Evolutionary conservation across 352 stramenopile species (phyloP).

Genomic region (Pythium aristosporum): DNA sequence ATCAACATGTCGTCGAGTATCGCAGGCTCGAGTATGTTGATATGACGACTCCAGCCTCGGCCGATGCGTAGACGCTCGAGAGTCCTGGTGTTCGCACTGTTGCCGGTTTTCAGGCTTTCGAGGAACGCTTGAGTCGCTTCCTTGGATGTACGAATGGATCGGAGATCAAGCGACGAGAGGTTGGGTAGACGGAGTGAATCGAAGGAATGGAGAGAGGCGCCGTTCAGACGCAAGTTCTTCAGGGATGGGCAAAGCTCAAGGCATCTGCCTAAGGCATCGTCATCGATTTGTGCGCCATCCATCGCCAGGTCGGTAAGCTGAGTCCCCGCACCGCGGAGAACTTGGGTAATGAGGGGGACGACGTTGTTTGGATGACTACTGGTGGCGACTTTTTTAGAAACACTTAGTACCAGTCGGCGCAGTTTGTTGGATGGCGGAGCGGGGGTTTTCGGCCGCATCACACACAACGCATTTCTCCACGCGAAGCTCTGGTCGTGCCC

Average conservation of each 20-base stretch:
- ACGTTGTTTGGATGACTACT: neutral
- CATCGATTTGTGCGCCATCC: neutral
- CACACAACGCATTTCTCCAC: too few species aligned
- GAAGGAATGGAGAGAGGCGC: neutral
- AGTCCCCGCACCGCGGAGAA: neutral
- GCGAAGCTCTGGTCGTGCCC: neutral
- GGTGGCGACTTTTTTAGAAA: neutral
- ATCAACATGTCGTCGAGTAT: neutral
- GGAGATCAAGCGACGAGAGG: constrained; percentile 5
- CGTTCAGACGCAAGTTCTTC: neutral
- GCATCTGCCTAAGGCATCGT: neutral
- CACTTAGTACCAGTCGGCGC: neutral
- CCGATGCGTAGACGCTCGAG: constrained; percentile 1
- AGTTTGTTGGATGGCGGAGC: neutral
- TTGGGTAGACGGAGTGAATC: neutral
- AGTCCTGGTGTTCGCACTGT: neutral
- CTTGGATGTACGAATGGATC: neutral
- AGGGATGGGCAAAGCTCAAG: neutral
- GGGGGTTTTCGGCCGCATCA: neutral
- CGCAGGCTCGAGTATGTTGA: neutral
- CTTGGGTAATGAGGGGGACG: neutral
- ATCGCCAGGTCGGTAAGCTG: neutral
- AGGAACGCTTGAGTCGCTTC: neutral
- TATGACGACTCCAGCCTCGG: neutral
- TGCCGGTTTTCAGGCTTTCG: neutral